A percentile compares a stretch with the other conserved stretches of the same genome.
phyloP scores from a whole-genome alignment of 1,139 yeast genomes.

The Candida frijolesensis region DNA sequence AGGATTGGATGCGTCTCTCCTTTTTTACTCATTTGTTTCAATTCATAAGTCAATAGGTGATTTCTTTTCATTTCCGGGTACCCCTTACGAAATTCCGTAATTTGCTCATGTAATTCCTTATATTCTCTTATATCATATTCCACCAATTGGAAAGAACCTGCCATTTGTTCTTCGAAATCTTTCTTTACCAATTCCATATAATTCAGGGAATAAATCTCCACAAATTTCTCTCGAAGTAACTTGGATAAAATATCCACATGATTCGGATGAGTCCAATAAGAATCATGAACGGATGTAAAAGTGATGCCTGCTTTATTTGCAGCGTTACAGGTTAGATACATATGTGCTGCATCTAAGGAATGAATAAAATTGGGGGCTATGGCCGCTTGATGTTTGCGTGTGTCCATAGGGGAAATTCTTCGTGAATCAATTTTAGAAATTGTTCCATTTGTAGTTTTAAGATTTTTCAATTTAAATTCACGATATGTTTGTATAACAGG shows the following conservation, averaged over 20 bases:
- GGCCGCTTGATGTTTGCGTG: conserved; percentile 37
- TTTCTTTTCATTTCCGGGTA: conserved; percentile 11
- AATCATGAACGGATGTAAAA: conserved; percentile 48
- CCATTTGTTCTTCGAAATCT: conserved; percentile 29
- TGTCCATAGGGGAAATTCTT: conserved; percentile 26
- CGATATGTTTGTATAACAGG: conserved; percentile 45
- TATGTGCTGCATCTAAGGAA: conserved; percentile 45
- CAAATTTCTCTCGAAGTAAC: conserved; percentile 36
- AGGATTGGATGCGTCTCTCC: conserved; percentile 7
- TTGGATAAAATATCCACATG: conserved; percentile 30
- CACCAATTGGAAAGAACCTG: conserved; percentile 34
- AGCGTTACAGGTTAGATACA: conserved; percentile 38
- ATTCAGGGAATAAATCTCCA: conserved; percentile 33
- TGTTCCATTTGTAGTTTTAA: conserved; percentile 7
- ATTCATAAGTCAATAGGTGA: conserved; percentile 21
- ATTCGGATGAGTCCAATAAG: conserved; percentile 46
- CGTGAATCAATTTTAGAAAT: neutral
- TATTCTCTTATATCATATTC: conserved; percentile 29
- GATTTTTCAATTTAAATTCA: conserved; percentile 18
- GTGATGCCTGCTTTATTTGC: conserved; percentile 23
- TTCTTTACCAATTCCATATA: conserved; percentile 27
- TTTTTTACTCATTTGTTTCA: conserved; percentile 12
- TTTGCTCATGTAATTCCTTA: conserved; percentile 19
- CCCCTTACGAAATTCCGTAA: conserved; percentile 17
- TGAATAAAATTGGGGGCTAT: conserved; percentile 51